A percentile compares a stretch with the other conserved stretches of the same genome.
These are phyloP conservation scores for Ambispora gerdemannii DNA, from an alignment of 192 early-diverging fungal genomes.

Conservation along the genomic window DNA sequence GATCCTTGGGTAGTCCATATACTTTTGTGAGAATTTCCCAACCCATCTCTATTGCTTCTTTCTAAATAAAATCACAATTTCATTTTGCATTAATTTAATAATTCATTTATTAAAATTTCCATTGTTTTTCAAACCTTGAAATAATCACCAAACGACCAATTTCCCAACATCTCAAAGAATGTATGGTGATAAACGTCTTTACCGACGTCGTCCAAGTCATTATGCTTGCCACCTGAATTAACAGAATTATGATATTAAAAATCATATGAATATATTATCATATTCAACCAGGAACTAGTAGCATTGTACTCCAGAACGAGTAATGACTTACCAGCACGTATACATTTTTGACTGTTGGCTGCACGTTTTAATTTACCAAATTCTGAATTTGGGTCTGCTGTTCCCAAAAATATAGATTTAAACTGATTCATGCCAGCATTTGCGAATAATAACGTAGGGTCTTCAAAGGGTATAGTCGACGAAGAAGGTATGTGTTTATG, in stretches of 20 bases:
- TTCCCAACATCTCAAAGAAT: slow-evolving; percentile 99
- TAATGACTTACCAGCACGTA: slow-evolving; percentile 79
- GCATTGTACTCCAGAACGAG: not conserved
- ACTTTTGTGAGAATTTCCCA: slow-evolving; percentile 93
- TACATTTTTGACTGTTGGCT: slow-evolving; percentile 98
- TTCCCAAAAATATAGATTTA: slow-evolving; percentile 96
- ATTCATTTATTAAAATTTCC: not conserved
- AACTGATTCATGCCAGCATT: slow-evolving; percentile 99
- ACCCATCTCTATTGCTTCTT: slow-evolving; percentile 84
- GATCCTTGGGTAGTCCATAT: slow-evolving; percentile 75
- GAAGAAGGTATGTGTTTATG: slow-evolving; percentile 85
- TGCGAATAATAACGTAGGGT: slow-evolving; percentile 93
- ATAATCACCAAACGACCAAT: slow-evolving; percentile 99
- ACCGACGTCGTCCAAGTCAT: slow-evolving; percentile 98
- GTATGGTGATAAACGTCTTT: slow-evolving; percentile 99
- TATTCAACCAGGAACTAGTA: not conserved
- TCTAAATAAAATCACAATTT: slow-evolving; percentile 37
- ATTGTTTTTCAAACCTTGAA: slow-evolving; percentile 79
- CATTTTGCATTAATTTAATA: not conserved
- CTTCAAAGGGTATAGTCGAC: slow-evolving; percentile 89
- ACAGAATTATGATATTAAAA: slow-evolving; percentile 14
- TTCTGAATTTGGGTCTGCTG: slow-evolving; percentile 88
- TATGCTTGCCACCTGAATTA: slow-evolving; percentile 89
- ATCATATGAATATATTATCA: no score
- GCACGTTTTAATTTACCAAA: slow-evolving; percentile 87